Percentiles rank a stretch among this genome's conserved stretches.
These are phyloP conservation scores for Leptographium wingfieldii DNA, from an alignment of 2,329 filamentous ascomycete species.

Conservation along the genomic window DNA sequence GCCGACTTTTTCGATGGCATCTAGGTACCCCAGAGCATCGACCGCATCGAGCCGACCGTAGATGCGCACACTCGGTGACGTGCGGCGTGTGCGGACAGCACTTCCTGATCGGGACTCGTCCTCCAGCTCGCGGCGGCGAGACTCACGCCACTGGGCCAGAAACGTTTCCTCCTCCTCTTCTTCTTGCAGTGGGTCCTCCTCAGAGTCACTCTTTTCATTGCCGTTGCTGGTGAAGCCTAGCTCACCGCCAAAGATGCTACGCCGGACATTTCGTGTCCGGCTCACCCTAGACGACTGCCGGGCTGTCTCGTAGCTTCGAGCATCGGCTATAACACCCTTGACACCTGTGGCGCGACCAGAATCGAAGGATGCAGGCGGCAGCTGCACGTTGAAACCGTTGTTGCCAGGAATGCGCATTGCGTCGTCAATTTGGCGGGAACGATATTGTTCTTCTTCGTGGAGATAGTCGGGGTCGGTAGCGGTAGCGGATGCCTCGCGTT, in stretches of 20 bases:
- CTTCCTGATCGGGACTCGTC: constrained; percentile 31
- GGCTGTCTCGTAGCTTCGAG: constrained; percentile 61
- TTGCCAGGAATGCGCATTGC: constrained; percentile 50
- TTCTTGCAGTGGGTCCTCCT: constrained; percentile 34
- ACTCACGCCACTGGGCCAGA: constrained; percentile 73
- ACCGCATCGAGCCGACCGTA: constrained; percentile 75
- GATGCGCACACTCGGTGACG: constrained; percentile 62
- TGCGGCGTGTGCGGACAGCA: constrained; percentile 47
- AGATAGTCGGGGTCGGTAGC: constrained; percentile 35
- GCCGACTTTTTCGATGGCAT: constrained; percentile 83
- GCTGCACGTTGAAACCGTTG: constrained; percentile 29
- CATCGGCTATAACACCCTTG: constrained; percentile 79
- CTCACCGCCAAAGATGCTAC: constrained; percentile 39
- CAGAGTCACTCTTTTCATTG: constrained; percentile 27
- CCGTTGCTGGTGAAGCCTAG: constrained; percentile 19
- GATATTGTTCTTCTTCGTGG: constrained; percentile 42
- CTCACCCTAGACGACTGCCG: constrained; percentile 42
- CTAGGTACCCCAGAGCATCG: constrained; percentile 85
- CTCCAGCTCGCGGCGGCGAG: constrained; percentile 65
- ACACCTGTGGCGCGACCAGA: constrained; percentile 64
- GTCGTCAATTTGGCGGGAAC: constrained; percentile 44
- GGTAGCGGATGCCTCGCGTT: constrained; percentile 16
- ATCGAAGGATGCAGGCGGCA: constrained; percentile 51
- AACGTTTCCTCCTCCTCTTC: constrained; percentile 67
- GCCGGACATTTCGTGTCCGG: constrained; percentile 38